Conservation (phyloP, 352 stramenopile species). For the Phytopythium oedochilum region DNA sequence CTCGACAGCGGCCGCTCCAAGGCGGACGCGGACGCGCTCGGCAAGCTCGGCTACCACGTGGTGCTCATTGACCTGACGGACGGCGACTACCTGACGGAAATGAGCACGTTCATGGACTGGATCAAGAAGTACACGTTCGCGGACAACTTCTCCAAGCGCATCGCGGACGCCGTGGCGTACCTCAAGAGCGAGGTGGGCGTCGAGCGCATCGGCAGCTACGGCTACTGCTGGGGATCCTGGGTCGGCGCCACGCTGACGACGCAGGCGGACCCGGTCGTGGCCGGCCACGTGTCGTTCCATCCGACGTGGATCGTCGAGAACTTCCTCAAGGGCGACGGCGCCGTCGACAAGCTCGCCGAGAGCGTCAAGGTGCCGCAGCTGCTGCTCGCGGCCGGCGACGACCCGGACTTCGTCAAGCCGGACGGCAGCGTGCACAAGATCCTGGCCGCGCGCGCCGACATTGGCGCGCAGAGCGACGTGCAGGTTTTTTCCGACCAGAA, state of each 20-base stretch:
- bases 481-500: conserved; percentile 65
- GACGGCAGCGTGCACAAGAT: conserved; percentile 73
- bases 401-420: conserved; percentile 63
- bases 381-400: conserved; percentile 59
- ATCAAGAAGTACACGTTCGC: conserved; percentile 69
- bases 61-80: conserved; percentile 63
- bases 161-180: conserved; percentile 72
- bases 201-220: conserved; percentile 65
- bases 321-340: conserved; percentile 62
- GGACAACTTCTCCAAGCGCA: conserved; percentile 37
- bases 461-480: conserved; percentile 48
- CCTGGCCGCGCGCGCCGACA: conserved; percentile 43
- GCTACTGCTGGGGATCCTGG: conserved; percentile 84
- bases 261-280: conserved; percentile 33
- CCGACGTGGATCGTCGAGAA: conserved; percentile 77
- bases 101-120: conserved; percentile 36
- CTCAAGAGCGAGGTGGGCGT: conserved; percentile 55
- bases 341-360: conserved; percentile 64
- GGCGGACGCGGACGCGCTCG: conserved; percentile 64
- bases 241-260: conserved; percentile 53
- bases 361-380: conserved; percentile 73
- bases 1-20: conserved; percentile 79
- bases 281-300: conserved; percentile 79
- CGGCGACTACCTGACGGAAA: conserved; percentile 59
- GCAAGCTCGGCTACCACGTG: conserved; percentile 72